Conservation (phyloP, 1,139 yeast species). For the Saccharomycopsis phalli region DNA sequence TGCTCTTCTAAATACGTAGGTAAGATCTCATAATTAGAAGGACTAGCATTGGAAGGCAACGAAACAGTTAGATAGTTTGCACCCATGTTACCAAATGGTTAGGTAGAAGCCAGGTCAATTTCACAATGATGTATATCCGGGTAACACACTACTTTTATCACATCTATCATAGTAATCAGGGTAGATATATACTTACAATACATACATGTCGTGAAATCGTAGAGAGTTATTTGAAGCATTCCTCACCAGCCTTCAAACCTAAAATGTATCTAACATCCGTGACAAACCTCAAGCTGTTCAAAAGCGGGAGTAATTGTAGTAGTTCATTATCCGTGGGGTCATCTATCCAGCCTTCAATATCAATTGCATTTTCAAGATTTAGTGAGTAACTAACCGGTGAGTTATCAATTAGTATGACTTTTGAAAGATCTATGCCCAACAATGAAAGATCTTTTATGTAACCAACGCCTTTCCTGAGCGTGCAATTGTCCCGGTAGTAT, state of each 20-base stretch:
- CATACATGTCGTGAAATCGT: too few species aligned
- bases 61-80: slow-evolving; percentile 17
- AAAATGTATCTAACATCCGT: slow-evolving; percentile 81
- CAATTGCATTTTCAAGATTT: slow-evolving; percentile 81
- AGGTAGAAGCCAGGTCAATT: too few species aligned
- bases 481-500: slow-evolving; percentile 74
- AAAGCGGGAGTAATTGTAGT: slow-evolving; percentile 68
- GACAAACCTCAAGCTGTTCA: slow-evolving; percentile 68
- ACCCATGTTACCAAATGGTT: too few species aligned
- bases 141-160: too few species aligned
- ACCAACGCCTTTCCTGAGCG: slow-evolving; percentile 68
- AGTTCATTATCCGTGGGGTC: slow-evolving; percentile 85
- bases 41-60: slow-evolving; percentile 18
- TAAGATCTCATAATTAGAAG: slow-evolving; percentile 15
- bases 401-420: slow-evolving; percentile 77
- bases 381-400: slow-evolving; percentile 82
- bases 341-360: slow-evolving; percentile 96
- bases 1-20: slow-evolving; percentile 24
- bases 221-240: slow-evolving; percentile 27
- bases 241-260: slow-evolving; percentile 71
- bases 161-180: too few species aligned
- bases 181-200: too few species aligned
- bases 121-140: too few species aligned
- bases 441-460: slow-evolving; percentile 76
- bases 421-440: slow-evolving; percentile 48